These are phyloP conservation scores for Massariosphaeria phaeospora DNA, from an alignment of 495 filamentous ascomycete species.

Conservation along the genomic window DNA sequence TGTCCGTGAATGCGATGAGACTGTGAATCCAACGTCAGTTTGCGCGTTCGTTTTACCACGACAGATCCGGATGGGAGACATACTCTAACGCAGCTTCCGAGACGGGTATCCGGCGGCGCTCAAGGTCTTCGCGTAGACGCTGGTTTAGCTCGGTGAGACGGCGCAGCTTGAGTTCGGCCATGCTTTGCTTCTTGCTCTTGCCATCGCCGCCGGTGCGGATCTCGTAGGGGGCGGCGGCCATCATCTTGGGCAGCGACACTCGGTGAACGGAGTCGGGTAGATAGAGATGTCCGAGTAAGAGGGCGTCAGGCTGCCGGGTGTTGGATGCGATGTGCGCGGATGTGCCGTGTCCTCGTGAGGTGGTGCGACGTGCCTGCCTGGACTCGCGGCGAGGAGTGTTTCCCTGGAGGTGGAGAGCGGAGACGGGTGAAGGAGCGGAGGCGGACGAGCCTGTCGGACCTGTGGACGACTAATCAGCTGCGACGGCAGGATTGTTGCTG, in stretches of 20 bases:
- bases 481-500: slow-evolving; percentile 9
- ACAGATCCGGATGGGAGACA: slow-evolving; percentile 36
- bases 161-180: slow-evolving; percentile 95
- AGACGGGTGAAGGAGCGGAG: slow-evolving; percentile 36
- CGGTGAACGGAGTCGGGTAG: background rate
- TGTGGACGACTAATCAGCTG: background rate
- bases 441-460: slow-evolving; percentile 22
- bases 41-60: background rate
- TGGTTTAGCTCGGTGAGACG: slow-evolving; percentile 94
- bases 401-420: slow-evolving; percentile 33
- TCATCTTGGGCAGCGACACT: slow-evolving; percentile 26
- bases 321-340: slow-evolving; percentile 6
- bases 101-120: slow-evolving; percentile 88
- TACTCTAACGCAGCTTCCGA: slow-evolving; percentile 92
- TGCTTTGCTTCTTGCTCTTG: slow-evolving; percentile 98
- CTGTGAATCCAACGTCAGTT: slow-evolving; percentile 45
- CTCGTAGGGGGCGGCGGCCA: slow-evolving; percentile 43
- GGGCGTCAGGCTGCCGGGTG: background rate
- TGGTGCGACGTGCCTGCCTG: slow-evolving; percentile 34
- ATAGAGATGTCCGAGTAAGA: background rate
- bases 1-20: slow-evolving; percentile 92
- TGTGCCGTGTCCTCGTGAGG: slow-evolving; percentile 18
- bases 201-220: slow-evolving; percentile 45
- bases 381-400: slow-evolving; percentile 18
- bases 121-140: slow-evolving; percentile 88